Base-by-base conservation (phyloP, 2,329 filamentous ascomycete genomes). In the Colletotrichum scovillei region DNA sequence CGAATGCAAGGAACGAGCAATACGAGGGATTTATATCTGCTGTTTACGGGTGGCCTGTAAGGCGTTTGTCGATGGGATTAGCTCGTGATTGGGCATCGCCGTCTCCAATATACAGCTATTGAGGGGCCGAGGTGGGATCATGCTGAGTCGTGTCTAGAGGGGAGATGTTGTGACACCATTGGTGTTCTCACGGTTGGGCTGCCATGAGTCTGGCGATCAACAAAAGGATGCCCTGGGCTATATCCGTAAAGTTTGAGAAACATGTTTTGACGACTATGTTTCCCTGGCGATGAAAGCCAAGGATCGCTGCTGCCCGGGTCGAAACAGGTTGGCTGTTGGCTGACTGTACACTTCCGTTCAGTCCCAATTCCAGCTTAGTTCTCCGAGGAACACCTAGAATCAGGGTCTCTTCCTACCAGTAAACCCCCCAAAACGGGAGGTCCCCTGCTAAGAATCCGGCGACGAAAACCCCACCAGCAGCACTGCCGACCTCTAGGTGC, bases 101-200 rank as follows among this genome's bases (percentile, higher is more conserved):
- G 60, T 56, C 53, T 60, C 59, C 67, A 65, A 60, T 46, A 64
- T 60, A 73, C 19, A 28, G 42, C n/a, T 42, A 59, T 64, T 64
- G 53, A 69, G 69, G 69, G 69, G 66, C 59, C 8, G 53, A 26
- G 26, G 66, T 72, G 69, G 66, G 59, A 72, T 72, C 52, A 57
- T 57, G 59, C 60, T 73, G 70, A 70, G 67, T 70, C 66, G 59
- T 68, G 67, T 30, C 26, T 22, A 16, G 28, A 42, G 60, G 42
- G 28, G 30, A 12, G 68, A 30, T 55, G 53, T 11, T 55, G 65
- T 65, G 63, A 28, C 59, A 52, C 58, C 49, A 32, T 24, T 53
- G 52, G 55, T 16, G 46, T 16, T n/a, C 52, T 35, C 19, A 24
- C 53, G 26, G 56, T 60, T 71, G 24, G 26, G 42, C n/a, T 35